phyloP scores from a whole-genome alignment of 306 rosid species.

The Lathyrus tuberosus region DNA sequence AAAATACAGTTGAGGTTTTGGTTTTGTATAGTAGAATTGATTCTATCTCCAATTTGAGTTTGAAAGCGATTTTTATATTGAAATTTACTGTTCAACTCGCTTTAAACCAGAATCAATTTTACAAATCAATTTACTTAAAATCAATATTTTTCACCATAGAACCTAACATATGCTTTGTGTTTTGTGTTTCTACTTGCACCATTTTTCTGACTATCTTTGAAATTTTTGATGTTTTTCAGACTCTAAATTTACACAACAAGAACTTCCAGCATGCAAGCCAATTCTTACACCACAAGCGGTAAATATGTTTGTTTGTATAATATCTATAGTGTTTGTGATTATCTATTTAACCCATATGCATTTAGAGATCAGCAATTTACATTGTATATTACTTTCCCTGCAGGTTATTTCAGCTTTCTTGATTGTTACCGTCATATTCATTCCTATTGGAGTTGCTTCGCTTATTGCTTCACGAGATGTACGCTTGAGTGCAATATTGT shows the following conservation, averaged over 20 bases:
- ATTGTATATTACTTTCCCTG: slow-evolving; percentile 25
- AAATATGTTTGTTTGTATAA: slow-evolving; percentile 22
- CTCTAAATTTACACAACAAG: slow-evolving; percentile 95
- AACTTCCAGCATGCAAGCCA: slow-evolving; percentile 98
- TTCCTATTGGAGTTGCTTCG: slow-evolving; percentile 91
- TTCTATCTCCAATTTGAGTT: too few relatives aligned
- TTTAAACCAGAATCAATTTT: too few relatives aligned
- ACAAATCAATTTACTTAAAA: too few relatives aligned
- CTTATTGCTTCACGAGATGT: slow-evolving; percentile 84
- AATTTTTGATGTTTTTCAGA: slow-evolving; percentile 50
- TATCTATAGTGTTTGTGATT: neutral
- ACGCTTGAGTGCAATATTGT: slow-evolving; percentile 37
- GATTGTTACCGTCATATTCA: slow-evolving; percentile 74
- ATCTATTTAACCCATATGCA: slow-evolving; percentile 1
- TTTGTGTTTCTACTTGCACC: slow-evolving; percentile 16
- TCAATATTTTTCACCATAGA: too few relatives aligned
- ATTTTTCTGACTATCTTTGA: slow-evolving; percentile 35
- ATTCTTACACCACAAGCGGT: slow-evolving; percentile 96
- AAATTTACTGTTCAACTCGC: too few relatives aligned
- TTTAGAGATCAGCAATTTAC: slow-evolving; percentile 13
- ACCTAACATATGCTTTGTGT: neutral
- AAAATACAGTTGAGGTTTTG: too few relatives aligned
- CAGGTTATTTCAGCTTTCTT: slow-evolving; percentile 94
- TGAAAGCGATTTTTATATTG: too few relatives aligned
- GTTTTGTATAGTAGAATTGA: too few relatives aligned